Conservation (phyloP, 108 stramenopile genomes). For the Epipyxis sp. region DNA sequence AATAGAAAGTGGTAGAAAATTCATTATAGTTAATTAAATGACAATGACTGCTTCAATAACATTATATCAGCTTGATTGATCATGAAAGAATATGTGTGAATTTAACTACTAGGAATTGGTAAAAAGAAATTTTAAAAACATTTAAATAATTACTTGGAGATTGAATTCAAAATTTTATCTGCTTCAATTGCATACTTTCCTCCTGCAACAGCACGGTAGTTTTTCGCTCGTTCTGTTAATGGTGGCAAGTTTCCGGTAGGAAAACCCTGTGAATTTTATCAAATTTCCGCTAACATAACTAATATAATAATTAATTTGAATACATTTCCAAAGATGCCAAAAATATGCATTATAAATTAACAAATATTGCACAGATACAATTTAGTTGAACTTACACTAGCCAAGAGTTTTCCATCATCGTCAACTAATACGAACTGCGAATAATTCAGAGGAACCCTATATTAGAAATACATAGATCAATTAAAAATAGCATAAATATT, state of each 20-base stretch:
- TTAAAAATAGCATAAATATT: no score
- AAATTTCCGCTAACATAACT: neutral
- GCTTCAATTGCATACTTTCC: conserved; percentile 68
- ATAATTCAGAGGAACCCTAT: conserved; percentile 73
- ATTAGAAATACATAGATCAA: no score
- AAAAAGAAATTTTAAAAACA: no score
- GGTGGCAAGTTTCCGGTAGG: conserved; percentile 58
- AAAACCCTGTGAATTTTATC: neutral
- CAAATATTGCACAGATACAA: no score
- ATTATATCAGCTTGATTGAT: no score
- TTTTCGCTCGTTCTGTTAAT: conserved; percentile 68
- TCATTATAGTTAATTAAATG: no score
- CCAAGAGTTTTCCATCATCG: conserved; percentile 64
- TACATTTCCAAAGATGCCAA: neutral
- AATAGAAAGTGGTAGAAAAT: no score
- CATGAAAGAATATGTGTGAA: no score
- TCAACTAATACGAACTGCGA: conserved; percentile 80
- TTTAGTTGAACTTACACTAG: neutral
- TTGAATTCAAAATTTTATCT: neutral
- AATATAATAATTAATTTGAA: neutral
- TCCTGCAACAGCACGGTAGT: conserved; percentile 70
- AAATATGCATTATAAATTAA: no score
- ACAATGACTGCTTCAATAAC: no score
- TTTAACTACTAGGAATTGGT: no score
- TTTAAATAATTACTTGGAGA: no score